phyloP scores from a whole-genome alignment of 1,139 yeast species.

The Candida pseudocylindracea region DNA sequence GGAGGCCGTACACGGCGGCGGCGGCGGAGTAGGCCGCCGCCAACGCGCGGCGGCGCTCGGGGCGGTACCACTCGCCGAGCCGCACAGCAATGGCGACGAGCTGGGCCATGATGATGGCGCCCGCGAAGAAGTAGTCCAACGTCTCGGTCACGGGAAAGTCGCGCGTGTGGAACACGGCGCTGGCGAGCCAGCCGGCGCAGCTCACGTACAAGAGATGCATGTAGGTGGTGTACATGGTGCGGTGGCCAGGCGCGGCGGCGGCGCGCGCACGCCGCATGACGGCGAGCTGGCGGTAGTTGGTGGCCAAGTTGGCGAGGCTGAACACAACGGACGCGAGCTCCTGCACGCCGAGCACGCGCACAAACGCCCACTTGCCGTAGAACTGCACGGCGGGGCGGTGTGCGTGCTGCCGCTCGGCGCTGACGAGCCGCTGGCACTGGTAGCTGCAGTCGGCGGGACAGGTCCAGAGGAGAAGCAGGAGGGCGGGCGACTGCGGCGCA shows the following conservation, averaged over 20 bases:
- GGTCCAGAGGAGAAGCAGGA: slow-evolving; percentile 9
- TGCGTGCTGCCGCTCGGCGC: slow-evolving; percentile 6
- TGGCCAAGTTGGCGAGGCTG: slow-evolving; percentile 15
- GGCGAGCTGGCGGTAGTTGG: slow-evolving; percentile 11
- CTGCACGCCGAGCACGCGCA: slow-evolving; percentile 14
- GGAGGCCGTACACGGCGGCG: slow-evolving; percentile 5
- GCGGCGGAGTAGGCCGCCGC: slow-evolving; percentile 3
- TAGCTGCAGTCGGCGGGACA: slow-evolving; percentile 18
- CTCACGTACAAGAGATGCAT: slow-evolving; percentile 10
- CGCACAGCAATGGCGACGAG: slow-evolving; percentile 15
- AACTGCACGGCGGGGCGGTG: slow-evolving; percentile 15
- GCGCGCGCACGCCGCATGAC: slow-evolving; percentile 9
- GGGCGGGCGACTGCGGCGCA: too few species aligned
- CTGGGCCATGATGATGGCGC: slow-evolving; percentile 15
- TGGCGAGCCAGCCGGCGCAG: slow-evolving; percentile 17
- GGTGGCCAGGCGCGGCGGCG: slow-evolving; percentile 5
- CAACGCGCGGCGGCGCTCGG: slow-evolving; percentile 1
- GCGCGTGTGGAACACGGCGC: slow-evolving; percentile 17
- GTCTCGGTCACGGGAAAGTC: slow-evolving; percentile 18
- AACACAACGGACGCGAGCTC: slow-evolving; percentile 16
- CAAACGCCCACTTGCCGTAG: slow-evolving; percentile 25
- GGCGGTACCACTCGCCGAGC: slow-evolving; percentile 9
- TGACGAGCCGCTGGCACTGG: slow-evolving; percentile 17
- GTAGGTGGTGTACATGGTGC: slow-evolving; percentile 12
- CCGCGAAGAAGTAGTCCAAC: slow-evolving; percentile 22